phyloP scores from a whole-genome alignment of 2,329 filamentous ascomycete species.

The Pseudovirgaria hyperparasitica region DNA sequence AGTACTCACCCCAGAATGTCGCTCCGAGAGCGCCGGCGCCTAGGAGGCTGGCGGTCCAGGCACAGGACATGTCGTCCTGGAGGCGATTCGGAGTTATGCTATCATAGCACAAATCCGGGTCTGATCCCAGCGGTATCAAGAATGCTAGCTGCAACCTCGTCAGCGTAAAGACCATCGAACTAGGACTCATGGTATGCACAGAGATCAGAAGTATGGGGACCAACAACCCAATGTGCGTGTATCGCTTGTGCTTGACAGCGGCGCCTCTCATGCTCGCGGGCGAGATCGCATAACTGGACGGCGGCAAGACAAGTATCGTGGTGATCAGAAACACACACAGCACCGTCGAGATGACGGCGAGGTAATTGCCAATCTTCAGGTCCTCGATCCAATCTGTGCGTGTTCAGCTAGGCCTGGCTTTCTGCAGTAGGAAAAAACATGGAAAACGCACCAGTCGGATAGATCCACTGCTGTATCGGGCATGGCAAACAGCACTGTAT shows the following conservation, averaged over 20 bases:
- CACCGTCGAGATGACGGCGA: conserved; percentile 57
- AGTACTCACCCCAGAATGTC: conserved; percentile 54
- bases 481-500: conserved; percentile 71
- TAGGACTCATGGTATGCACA: conserved; percentile 35
- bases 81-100: conserved; percentile 78
- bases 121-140: conserved; percentile 63
- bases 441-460: conserved; percentile 34
- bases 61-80: conserved; percentile 60
- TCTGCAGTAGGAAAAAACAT: not conserved
- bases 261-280: no score
- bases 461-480: conserved; percentile 63
- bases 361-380: conserved; percentile 54
- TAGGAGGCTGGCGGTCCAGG: conserved; percentile 65
- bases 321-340: conserved; percentile 61
- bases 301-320: conserved; percentile 66
- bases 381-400: conserved; percentile 13
- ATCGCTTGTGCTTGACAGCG: conserved; percentile 81
- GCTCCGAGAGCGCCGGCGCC: conserved; percentile 67
- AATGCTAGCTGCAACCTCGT: conserved; percentile 53
- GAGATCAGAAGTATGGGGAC: conserved; percentile 61
- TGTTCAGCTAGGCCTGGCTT: not conserved
- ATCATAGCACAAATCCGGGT: conserved; percentile 67
- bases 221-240: conserved; percentile 69
- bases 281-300: no score
- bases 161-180: not conserved